Conservation (phyloP, 768 basidiomycete species). For the Termitomyces sp. region DNA sequence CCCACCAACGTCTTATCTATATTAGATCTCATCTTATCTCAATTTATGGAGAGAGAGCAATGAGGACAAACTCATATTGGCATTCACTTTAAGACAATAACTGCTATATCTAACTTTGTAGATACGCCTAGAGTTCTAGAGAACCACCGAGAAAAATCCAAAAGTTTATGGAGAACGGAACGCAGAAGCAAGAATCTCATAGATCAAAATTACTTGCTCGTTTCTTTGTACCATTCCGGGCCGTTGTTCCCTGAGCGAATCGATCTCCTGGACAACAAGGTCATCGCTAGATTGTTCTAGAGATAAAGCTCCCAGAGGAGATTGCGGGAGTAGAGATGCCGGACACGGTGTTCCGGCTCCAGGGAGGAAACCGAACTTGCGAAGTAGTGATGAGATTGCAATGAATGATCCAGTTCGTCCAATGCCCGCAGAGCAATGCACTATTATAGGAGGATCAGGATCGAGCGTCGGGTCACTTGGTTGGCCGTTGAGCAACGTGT, state of each 20-base stretch:
- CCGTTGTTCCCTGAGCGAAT: slow-evolving; percentile 74
- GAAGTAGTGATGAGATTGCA: slow-evolving; percentile 72
- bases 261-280: slow-evolving; percentile 64
- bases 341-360: slow-evolving; percentile 24
- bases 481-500: slow-evolving; percentile 25
- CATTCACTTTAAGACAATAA: too few species aligned
- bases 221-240: slow-evolving; percentile 75
- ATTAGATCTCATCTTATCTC: neutral
- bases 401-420: slow-evolving; percentile 88
- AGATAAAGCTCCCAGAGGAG: slow-evolving; percentile 57
- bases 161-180: slow-evolving; percentile 4
- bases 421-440: slow-evolving; percentile 84
- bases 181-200: slow-evolving; percentile 43
- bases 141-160: neutral
- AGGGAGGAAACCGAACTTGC: slow-evolving; percentile 45
- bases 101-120: too few species aligned
- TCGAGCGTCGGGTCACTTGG: slow-evolving; percentile 26
- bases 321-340: slow-evolving; percentile 31
- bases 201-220: slow-evolving; percentile 62
- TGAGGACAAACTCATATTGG: too few species aligned
- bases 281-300: slow-evolving; percentile 39
- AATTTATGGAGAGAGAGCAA: too few species aligned
- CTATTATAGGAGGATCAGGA: slow-evolving; percentile 70
- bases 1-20: neutral
- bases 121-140: too few species aligned